Base-by-base conservation (phyloP, 2,329 filamentous ascomycete genomes). In the Stagonosporopsis rhizophila region DNA sequence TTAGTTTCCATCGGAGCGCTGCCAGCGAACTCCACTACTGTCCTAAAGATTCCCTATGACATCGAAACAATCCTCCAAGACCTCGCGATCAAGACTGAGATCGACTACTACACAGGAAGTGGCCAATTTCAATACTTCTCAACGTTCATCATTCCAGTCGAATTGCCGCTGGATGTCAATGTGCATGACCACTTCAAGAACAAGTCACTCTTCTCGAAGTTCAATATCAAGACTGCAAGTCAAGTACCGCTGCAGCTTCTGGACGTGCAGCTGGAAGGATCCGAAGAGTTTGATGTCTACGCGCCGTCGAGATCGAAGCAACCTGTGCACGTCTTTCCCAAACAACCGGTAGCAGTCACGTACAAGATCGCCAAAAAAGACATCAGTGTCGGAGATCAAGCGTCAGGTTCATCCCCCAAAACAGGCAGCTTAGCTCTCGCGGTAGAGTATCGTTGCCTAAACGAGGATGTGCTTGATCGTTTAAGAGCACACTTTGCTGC, bases 181-280 rank as follows among this genome's bases (percentile, higher is more conserved):
- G 95, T 99, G 6, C 93, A 98, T 68, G 95, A 99, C 66, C 86
- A 96, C 25, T 98, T 98, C 80, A 96, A 96, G 72, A 87, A 91
- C 60, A 80, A 87, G 7, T 83, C 86, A 0, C 82, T 98, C 0
- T 95, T 95, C 70, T 97, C 93, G 0, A 89, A 89, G 9, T 99
- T 99, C 73, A 96, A 91, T 14, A 89, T 99, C 48, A 92, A 91
- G 12, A 92, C 93, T 0, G 89, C 91, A 1, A 91, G 83, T 52
- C 75, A 85, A 22, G 87, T 89, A 27, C 95, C 95, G 0, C 75
- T 98, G 9, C 85, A 89, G 4, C 79, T 99, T 6, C 82, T 90
- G 41, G 84, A 84, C 50, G 91, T 90, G 61, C 82, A 86, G 48
- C 83, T 99, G 0, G 76, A 89, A 12, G 85, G 84, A 5, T 93